These are phyloP conservation scores for Gnomoniopsis sp. DNA, from an alignment of 2,329 filamentous ascomycete species.

Conservation along the genomic window DNA sequence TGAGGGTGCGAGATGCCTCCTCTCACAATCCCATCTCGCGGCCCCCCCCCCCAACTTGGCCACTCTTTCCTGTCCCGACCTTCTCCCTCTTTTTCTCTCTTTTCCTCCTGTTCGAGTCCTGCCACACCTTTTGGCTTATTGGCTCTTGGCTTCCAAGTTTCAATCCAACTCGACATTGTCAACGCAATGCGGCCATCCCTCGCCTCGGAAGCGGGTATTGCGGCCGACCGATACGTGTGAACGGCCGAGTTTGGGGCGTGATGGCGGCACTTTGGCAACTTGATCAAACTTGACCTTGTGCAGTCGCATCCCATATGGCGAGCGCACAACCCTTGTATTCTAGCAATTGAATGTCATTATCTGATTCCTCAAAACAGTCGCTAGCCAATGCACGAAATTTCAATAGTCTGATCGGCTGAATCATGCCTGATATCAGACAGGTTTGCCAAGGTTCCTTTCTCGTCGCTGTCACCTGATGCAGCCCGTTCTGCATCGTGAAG, in stretches of 20 bases:
- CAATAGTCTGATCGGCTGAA: background rate
- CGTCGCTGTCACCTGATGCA: constrained; percentile 9
- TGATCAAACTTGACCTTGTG: constrained; percentile 1
- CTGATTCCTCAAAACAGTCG: background rate
- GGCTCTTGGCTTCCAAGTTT: constrained; percentile 1
- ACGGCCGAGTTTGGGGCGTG: background rate
- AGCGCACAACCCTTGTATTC: constrained; percentile 17
- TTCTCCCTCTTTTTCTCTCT: constrained; percentile 17
- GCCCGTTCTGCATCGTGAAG: constrained; percentile 16
- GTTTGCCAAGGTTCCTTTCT: constrained; percentile 13
- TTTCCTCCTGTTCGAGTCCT: background rate
- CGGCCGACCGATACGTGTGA: background rate
- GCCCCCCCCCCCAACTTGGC: constrained; percentile 10
- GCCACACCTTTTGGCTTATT: constrained; percentile 12
- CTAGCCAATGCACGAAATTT: background rate
- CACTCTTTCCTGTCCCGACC: constrained; percentile 12
- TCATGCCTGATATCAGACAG: constrained; percentile 10
- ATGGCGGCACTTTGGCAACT: constrained; percentile 2
- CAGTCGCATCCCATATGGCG: constrained; percentile 15
- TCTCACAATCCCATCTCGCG: constrained; percentile 12
- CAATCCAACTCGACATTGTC: background rate
- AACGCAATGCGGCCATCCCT: background rate
- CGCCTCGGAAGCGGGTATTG: background rate
- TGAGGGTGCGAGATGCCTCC: background rate
- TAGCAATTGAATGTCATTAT: background rate